Evolutionary conservation across 176 grass and related monocot genomes (phyloP).

Genomic region (Phyllostachys edulis): DNA sequence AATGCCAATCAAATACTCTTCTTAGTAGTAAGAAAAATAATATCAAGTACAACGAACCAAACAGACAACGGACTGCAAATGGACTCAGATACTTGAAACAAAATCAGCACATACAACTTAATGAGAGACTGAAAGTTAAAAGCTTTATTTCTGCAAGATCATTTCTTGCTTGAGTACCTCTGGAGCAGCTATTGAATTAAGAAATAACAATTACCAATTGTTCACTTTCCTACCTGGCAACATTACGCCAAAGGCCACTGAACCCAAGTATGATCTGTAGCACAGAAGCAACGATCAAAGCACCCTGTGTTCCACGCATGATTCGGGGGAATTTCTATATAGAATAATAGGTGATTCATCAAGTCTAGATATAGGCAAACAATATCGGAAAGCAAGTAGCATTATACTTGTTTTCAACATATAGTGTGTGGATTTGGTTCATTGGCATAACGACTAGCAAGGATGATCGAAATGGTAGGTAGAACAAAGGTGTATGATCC

Average conservation of each 20-base stretch:
- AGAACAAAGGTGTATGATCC: conserved; percentile 92
- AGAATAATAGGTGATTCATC: conserved; percentile 29
- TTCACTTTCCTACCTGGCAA: conserved; percentile 65
- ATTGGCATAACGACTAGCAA: conserved; percentile 82
- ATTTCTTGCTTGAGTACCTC: conserved; percentile 1
- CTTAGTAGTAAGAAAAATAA: neutral
- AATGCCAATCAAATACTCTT: conserved; percentile 21
- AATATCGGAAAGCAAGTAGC: conserved; percentile 13
- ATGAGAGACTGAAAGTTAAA: neutral
- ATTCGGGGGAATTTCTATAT: conserved; percentile 86
- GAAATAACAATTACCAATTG: conserved; percentile 5
- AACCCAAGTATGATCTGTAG: conserved; percentile 97
- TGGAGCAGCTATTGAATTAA: neutral
- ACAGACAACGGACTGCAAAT: conserved; percentile 34
- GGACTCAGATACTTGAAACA: conserved; percentile 85
- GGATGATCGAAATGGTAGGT: conserved; percentile 92
- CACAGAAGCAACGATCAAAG: conserved; percentile 87
- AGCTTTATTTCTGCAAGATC: neutral
- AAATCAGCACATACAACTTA: conserved; percentile 21
- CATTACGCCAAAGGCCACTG: conserved; percentile 97
- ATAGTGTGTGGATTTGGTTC: conserved; percentile 72
- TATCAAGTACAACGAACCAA: neutral
- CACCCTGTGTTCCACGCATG: conserved; percentile 97
- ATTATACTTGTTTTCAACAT: conserved; percentile 2
- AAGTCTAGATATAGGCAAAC: conserved; percentile 25